These are phyloP conservation scores for Picochlorum sp. DNA, from an alignment of 139 green algal species.

Conservation along the genomic window DNA sequence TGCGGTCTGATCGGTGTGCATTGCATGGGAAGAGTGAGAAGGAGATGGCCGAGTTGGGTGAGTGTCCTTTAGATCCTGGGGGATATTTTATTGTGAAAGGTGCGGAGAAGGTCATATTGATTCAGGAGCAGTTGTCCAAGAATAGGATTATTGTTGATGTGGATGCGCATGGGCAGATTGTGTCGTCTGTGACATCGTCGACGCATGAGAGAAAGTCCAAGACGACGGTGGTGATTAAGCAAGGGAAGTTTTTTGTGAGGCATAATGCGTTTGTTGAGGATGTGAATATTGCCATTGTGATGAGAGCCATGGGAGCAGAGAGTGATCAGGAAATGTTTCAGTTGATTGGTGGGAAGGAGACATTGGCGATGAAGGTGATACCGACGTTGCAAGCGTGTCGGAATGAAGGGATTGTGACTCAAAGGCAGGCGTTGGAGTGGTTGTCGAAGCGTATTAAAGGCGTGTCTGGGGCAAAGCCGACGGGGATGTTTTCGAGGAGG, in stretches of 20 bases:
- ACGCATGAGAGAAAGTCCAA: conserved; percentile 98
- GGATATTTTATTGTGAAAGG: conserved; percentile 96
- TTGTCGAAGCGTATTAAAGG: conserved; percentile 59
- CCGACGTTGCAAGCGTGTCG: conserved; percentile 70
- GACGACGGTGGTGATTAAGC: conserved; percentile 85
- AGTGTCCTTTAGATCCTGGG: conserved; percentile 96
- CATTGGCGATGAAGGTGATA: conserved; percentile 41
- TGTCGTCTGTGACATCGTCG: conserved; percentile 75
- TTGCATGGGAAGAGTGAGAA: conserved; percentile 71
- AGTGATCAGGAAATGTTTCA: conserved; percentile 87
- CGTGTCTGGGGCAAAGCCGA: conserved; percentile 17
- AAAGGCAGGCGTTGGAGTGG: conserved; percentile 88
- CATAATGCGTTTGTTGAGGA: conserved; percentile 95
- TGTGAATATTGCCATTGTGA: conserved; percentile 78
- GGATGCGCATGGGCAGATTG: conserved; percentile 34
- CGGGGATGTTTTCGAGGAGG: conserved; percentile 23
- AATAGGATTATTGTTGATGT: conserved; percentile 98
- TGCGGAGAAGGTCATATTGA: conserved; percentile 96
- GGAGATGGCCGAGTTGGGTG: conserved; percentile 76
- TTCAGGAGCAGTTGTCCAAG: conserved; percentile 99
- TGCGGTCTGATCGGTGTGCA: conserved; percentile 79
- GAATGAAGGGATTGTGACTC: conserved; percentile 68
- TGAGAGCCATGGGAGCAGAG: conserved; percentile 93
- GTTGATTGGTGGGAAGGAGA: conserved; percentile 44
- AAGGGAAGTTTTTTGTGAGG: conserved; percentile 76